Base-by-base conservation (phyloP, 345 rosid species). In the Populus euphratica region DNA sequence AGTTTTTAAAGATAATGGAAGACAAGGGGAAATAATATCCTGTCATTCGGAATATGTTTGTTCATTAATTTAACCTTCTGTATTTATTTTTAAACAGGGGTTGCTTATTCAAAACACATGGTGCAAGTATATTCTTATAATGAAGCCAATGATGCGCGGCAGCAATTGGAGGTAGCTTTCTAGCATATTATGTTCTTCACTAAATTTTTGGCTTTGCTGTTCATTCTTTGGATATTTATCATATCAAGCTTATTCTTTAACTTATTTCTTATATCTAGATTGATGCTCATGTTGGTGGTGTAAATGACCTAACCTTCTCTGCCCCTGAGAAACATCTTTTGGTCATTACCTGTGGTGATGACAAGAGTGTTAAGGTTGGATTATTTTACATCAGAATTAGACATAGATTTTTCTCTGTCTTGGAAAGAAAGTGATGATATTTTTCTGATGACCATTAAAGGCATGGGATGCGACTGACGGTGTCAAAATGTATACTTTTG, bases 291-390 rank as follows among this genome's bases (percentile, higher is more conserved):
- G 85, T 86, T 50, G 97, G 98, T 29, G 78, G 88, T 73, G 98
- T 93, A 68, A 91, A 90, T 80, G 93, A 93, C 83, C 77, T 93
- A 76, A 93, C 92, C 38, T 93, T 91, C 52, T 82, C 85, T 62
- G 78, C 72, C 66, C 89, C 90, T 41, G 36, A 59, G 63, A 82
- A 86, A 75, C 87, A 86, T 78, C 86, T 83, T 33, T 75, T 81
- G 43, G 77, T 89, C 50, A 81, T 93, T 79, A 93, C 98, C 35
- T 92, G 98, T 78, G 98, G 98, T 68, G 93, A 91, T 82, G 98
- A 93, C 87, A 83, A 84, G 89, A 83, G 77, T 76, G 77, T 93
- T 54, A 90, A 88, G 97, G 97, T 93, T 78, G 18, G 82, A 44
- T 59, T 66, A 5, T 36, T 49, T 70, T 59, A 43, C 8, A 27